Percentiles rank a stretch among this genome's conserved stretches.
These are phyloP conservation scores for Sporothrix brasiliensis DNA, from an alignment of 2,329 filamentous ascomycete species.

Conservation along the genomic window DNA sequence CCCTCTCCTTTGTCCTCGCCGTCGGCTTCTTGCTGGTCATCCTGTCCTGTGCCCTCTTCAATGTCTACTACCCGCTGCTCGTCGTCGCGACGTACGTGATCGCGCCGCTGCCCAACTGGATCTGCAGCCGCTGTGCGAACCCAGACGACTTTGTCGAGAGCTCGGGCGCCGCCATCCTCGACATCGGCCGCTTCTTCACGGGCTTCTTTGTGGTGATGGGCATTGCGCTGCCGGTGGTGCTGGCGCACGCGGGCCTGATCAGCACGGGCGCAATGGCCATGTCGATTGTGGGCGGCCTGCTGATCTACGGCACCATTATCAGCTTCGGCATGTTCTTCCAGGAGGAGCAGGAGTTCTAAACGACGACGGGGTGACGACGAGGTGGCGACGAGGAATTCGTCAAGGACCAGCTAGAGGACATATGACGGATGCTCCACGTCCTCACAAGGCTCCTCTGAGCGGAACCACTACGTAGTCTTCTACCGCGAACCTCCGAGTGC, in stretches of 20 bases:
- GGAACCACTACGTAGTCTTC: too few species aligned
- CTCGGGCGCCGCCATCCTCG: conserved; percentile 79
- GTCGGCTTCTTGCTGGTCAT: conserved; percentile 99
- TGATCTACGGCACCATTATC: conserved; percentile 98
- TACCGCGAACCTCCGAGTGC: too few species aligned
- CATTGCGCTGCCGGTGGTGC: conserved; percentile 83
- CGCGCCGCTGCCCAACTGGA: conserved; percentile 94
- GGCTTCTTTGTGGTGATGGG: conserved; percentile 98
- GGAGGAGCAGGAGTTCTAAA: conserved; percentile 91
- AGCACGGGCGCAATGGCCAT: conserved; percentile 85
- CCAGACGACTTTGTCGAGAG: conserved; percentile 94
- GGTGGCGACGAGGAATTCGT: not conserved
- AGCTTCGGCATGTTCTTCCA: conserved; percentile 98
- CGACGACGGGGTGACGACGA: too few species aligned
- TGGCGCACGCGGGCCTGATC: conserved; percentile 87
- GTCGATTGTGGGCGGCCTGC: conserved; percentile 86
- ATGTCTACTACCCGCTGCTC: conserved; percentile 91
- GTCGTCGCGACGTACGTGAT: conserved; percentile 95
- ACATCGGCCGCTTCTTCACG: conserved; percentile 91
- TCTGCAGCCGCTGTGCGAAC: conserved; percentile 84
- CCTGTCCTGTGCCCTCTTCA: conserved; percentile 91
- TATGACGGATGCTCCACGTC: not conserved
- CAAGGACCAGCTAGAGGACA: not conserved
- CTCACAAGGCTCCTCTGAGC: too few species aligned
- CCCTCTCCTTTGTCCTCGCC: conserved; percentile 96